phyloP scores from a whole-genome alignment of 768 basidiomycete species.

The Auriscalpium vulgare region DNA sequence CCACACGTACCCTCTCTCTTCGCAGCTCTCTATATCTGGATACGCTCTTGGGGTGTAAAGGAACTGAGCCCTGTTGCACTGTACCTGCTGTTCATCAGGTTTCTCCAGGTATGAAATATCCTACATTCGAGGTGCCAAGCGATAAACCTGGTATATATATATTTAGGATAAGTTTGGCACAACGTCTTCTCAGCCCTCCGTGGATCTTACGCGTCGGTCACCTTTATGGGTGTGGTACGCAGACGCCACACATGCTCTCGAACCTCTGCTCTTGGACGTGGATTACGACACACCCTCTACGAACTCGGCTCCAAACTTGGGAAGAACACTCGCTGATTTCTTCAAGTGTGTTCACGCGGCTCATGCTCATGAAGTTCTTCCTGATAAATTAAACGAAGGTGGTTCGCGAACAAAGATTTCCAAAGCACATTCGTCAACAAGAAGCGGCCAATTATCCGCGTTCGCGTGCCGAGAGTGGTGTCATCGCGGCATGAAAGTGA shows the following conservation, averaged over 20 bases:
- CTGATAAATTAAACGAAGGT: background rate
- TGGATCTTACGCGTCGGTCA: slow-evolving; percentile 3
- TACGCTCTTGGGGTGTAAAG: slow-evolving; percentile 11
- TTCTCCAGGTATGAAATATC: slow-evolving; percentile 8
- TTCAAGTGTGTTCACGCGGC: slow-evolving; percentile 5
- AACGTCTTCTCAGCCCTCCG: background rate
- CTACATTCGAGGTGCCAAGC: background rate
- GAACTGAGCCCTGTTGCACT: slow-evolving; percentile 7
- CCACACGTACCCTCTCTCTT: background rate
- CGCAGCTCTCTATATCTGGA: slow-evolving; percentile 9
- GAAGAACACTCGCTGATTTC: slow-evolving; percentile 4
- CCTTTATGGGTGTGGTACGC: background rate
- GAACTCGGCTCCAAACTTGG: background rate
- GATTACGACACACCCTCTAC: slow-evolving; percentile 1
- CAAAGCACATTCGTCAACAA: background rate
- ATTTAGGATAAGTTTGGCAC: background rate
- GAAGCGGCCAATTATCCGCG: slow-evolving; percentile 3
- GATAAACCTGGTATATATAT: slow-evolving; percentile 2
- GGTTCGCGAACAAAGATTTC: slow-evolving; percentile 9
- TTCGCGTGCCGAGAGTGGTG: background rate
- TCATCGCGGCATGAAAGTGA: background rate
- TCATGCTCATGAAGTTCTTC: background rate
- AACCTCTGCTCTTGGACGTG: slow-evolving; percentile 5
- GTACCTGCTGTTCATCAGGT: slow-evolving; percentile 9
- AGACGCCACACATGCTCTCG: background rate